Conservation (phyloP, 768 basidiomycete genomes). For the Mycena amicta region DNA sequence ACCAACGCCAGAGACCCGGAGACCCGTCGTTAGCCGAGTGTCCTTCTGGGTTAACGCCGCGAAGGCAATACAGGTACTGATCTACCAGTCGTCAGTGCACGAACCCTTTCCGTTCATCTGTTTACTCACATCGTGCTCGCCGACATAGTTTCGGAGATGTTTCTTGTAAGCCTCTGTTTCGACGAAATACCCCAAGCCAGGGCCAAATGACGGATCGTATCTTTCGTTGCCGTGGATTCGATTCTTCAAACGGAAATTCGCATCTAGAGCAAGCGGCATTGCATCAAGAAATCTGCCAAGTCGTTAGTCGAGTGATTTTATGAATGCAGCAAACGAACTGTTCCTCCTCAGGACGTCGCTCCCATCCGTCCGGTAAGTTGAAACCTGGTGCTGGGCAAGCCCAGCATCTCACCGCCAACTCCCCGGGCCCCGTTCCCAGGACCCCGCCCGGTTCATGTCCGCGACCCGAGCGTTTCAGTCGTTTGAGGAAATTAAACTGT, state of each 20-base stretch:
- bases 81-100: constrained; percentile 3
- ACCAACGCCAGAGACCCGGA: constrained; percentile 10
- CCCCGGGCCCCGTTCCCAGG: not conserved
- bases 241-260: constrained; percentile 25
- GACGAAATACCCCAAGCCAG: constrained; percentile 16
- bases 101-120: not conserved
- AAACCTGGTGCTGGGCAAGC: constrained; percentile 19
- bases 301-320: not conserved
- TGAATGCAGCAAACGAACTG: not conserved
- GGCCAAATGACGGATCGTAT: constrained; percentile 17
- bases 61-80: constrained; percentile 3
- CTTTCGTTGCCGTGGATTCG: constrained; percentile 4
- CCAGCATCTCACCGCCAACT: constrained; percentile 21
- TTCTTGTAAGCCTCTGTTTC: constrained; percentile 4
- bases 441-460: constrained; percentile 1
- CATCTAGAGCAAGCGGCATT: constrained; percentile 17
- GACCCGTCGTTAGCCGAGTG: constrained; percentile 10
- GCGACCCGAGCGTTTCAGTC: constrained; percentile 1
- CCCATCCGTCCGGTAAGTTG: constrained; percentile 23
- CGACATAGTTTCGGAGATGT: not conserved
- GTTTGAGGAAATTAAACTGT: not conserved
- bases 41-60: constrained; percentile 15
- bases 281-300: constrained; percentile 10
- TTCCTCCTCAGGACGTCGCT: not conserved
- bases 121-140: constrained; percentile 1